phyloP scores from a whole-genome alignment of 1,284 basidiomycete genomes.

The Ustilago loliicola region DNA sequence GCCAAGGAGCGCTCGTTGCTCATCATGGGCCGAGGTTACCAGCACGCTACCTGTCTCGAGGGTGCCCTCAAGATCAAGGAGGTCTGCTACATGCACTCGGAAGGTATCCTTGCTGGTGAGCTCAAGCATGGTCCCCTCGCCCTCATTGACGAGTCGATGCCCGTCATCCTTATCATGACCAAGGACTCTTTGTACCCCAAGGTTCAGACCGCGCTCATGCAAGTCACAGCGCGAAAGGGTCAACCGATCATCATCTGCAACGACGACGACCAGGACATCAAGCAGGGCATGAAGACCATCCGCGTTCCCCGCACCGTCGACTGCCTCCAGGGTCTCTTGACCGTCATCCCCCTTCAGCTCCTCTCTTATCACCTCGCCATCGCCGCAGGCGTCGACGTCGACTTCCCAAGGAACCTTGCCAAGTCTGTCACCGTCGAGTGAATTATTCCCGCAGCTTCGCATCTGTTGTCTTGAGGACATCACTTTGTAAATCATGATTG shows the following conservation, averaged over 20 bases:
- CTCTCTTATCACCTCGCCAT: conserved; percentile 97
- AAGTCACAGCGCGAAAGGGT: conserved; percentile 97
- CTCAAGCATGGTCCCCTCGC: conserved; percentile 98
- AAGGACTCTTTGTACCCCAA: conserved; percentile 98
- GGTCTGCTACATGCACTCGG: conserved; percentile 76
- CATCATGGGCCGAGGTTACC: conserved; percentile 98
- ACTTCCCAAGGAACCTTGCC: conserved; percentile 95
- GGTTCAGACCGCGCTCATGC: conserved; percentile 93
- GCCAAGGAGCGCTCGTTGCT: conserved; percentile 88
- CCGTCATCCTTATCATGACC: conserved; percentile 88
- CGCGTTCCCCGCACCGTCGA: conserved; percentile 85
- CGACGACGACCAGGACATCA: conserved; percentile 87
- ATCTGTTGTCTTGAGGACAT: conserved; percentile 3
- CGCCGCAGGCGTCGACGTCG: conserved; percentile 95
- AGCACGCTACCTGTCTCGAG: conserved; percentile 96
- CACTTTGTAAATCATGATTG: conserved; percentile 36
- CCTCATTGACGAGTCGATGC: conserved; percentile 97
- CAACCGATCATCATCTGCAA: conserved; percentile 95
- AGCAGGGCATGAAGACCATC: conserved; percentile 82
- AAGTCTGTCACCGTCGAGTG: conserved; percentile 71
- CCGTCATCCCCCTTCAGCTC: conserved; percentile 95
- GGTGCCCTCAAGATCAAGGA: conserved; percentile 99
- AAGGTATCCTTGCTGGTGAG: conserved; percentile 91
- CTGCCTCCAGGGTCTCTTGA: conserved; percentile 93
- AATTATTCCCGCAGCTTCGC: conserved; percentile 9